A percentile compares a stretch with the other conserved stretches of the same genome.
Conservation (phyloP, 306 rosid genomes). For the Nissolia schottii region DNA sequence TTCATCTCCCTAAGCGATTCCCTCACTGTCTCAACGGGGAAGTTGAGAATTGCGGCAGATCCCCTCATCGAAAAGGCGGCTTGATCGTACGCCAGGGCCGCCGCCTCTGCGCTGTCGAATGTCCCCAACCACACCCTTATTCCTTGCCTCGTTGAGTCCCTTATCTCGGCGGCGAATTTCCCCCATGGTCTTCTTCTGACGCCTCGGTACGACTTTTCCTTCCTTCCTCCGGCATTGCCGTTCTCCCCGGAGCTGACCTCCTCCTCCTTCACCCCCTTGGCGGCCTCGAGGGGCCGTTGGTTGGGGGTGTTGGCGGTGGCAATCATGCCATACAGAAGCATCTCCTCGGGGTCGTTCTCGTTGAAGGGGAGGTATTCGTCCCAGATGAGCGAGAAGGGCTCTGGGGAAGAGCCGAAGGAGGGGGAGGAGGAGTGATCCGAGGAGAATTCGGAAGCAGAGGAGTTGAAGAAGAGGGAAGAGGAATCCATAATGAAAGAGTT, state of each 20-base stretch:
- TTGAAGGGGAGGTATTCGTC: constrained; percentile 65
- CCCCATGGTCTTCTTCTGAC: constrained; percentile 95
- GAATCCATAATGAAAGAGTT: constrained; percentile 28
- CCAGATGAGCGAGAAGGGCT: constrained; percentile 37
- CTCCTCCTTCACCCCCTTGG: constrained; percentile 48
- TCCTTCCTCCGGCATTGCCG: background rate
- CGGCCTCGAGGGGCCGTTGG: background rate
- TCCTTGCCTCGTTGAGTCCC: constrained; percentile 85
- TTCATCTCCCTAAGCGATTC: constrained; percentile 74
- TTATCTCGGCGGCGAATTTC: constrained; percentile 88
- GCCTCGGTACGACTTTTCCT: constrained; percentile 72
- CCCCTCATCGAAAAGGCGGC: constrained; percentile 95
- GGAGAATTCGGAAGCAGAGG: constrained; percentile 48
- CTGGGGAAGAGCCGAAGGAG: constrained; percentile 55
- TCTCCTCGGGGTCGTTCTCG: constrained; percentile 85
- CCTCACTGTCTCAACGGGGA: constrained; percentile 65
- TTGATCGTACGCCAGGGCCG: constrained; percentile 91
- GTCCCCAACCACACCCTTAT: constrained; percentile 93
- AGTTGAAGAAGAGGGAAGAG: constrained; percentile 36
- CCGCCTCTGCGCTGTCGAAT: constrained; percentile 88
- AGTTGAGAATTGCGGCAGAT: constrained; percentile 70
- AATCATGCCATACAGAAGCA: constrained; percentile 75
- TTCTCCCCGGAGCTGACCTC: constrained; percentile 49
- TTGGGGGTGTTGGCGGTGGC: constrained; percentile 19
- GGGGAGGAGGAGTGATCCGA: constrained; percentile 58